Conservation (phyloP, 257 asterid genomes). For the Nemophila menziesii region DNA sequence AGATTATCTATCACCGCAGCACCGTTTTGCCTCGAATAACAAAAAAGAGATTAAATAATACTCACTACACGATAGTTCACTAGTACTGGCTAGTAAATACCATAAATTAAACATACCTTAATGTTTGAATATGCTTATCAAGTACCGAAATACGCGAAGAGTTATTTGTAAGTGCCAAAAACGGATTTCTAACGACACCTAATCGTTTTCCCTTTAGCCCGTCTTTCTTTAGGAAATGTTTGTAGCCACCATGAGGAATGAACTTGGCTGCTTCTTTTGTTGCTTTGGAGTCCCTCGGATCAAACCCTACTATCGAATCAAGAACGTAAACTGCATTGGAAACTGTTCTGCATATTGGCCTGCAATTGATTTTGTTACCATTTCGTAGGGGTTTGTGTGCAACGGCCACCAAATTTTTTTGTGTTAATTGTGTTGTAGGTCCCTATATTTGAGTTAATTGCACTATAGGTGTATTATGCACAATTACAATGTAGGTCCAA, state of each 20-base stretch:
- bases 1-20: slow-evolving; percentile 34
- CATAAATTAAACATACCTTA: slow-evolving; percentile 17
- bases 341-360: slow-evolving; percentile 53
- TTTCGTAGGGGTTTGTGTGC: too few relatives aligned
- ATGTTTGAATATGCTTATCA: slow-evolving; percentile 17
- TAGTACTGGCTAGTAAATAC: background rate
- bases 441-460: too few relatives aligned
- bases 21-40: slow-evolving; percentile 32
- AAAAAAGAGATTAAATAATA: background rate
- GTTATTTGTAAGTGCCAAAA: slow-evolving; percentile 10
- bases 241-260: slow-evolving; percentile 43
- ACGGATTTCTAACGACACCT: slow-evolving; percentile 44
- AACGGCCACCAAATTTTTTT: too few relatives aligned
- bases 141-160: slow-evolving; percentile 15
- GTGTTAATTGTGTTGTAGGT: too few relatives aligned
- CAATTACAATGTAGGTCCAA: too few relatives aligned
- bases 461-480: too few relatives aligned
- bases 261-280: slow-evolving; percentile 30
- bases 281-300: slow-evolving; percentile 30
- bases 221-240: slow-evolving; percentile 31
- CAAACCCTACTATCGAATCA: slow-evolving; percentile 47
- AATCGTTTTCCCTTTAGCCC: slow-evolving; percentile 45
- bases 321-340: slow-evolving; percentile 44
- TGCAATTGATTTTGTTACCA: slow-evolving; percentile 12
- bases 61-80: background rate